Evolutionary conservation across 2,329 filamentous ascomycete species (phyloP).

Genomic region (Colletotrichum eleusines): DNA sequence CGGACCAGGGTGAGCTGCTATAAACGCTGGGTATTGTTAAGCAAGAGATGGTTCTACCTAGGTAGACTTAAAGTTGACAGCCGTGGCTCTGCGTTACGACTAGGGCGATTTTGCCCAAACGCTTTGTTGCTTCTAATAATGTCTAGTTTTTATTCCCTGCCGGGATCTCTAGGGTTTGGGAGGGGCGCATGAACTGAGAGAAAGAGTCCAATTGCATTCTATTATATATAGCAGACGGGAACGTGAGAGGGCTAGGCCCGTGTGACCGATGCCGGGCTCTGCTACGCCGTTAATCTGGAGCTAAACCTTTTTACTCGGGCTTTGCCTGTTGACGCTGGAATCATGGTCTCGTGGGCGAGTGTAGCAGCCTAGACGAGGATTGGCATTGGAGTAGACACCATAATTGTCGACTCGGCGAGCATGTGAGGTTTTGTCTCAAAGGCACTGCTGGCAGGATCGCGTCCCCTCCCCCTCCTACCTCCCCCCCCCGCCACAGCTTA

Average conservation of each 20-base stretch:
- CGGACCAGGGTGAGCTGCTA: background rate
- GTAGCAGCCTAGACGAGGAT: conserved; percentile 8
- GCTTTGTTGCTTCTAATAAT: background rate
- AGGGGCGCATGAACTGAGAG: background rate
- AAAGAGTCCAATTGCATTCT: conserved; percentile 4
- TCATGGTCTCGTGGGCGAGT: conserved; percentile 13
- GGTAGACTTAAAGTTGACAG: background rate
- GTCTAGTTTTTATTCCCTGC: background rate
- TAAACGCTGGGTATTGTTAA: no score
- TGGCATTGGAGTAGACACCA: background rate
- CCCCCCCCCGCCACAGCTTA: background rate
- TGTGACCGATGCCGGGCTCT: conserved; percentile 11
- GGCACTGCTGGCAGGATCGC: background rate
- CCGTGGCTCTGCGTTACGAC: background rate
- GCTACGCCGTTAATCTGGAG: background rate
- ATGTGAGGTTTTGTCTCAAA: conserved; percentile 27
- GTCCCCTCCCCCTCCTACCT: conserved; percentile 2
- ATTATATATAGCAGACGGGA: conserved; percentile 6
- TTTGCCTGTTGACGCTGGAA: conserved; percentile 10
- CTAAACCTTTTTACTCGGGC: background rate
- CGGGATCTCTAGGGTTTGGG: no score
- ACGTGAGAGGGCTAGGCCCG: background rate
- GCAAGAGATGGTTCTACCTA: no score
- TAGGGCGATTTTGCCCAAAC: background rate
- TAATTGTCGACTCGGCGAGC: conserved; percentile 19